phyloP scores from a whole-genome alignment of 306 rosid species.

The Prinsepia uniflora region DNA sequence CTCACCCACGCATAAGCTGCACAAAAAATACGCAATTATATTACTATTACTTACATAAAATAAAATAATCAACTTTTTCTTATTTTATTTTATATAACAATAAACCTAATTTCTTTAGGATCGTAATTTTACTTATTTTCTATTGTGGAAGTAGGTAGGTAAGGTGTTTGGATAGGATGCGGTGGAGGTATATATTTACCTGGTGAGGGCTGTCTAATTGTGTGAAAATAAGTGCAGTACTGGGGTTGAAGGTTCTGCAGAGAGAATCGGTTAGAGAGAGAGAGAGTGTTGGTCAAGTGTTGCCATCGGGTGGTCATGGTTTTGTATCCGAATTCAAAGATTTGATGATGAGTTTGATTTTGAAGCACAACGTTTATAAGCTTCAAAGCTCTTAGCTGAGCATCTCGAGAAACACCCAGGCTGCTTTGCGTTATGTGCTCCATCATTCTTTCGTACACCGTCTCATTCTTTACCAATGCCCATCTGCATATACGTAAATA shows the following conservation, averaged over 20 bases:
- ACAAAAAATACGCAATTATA: too few relatives aligned
- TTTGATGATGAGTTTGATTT: conserved; percentile 23
- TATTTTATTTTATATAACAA: too few relatives aligned
- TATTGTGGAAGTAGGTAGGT: too few relatives aligned
- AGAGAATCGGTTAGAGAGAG: conserved; percentile 43
- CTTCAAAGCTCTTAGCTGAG: conserved; percentile 46
- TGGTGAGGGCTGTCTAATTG: conserved; percentile 38
- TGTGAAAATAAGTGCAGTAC: conserved; percentile 31
- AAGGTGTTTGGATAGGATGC: too few relatives aligned
- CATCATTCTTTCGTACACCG: conserved; percentile 40
- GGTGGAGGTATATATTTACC: conserved; percentile 21
- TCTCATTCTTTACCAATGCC: conserved; percentile 51
- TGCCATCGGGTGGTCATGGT: conserved; percentile 40
- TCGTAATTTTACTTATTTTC: too few relatives aligned
- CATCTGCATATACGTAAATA: conserved; percentile 27
- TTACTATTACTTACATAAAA: too few relatives aligned
- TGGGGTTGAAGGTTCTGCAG: conserved; percentile 34
- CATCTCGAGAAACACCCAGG: conserved; percentile 41
- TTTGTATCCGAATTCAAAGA: conserved; percentile 41
- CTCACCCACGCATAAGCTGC: conserved; percentile 54
- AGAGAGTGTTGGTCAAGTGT: conserved; percentile 23
- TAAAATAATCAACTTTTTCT: too few relatives aligned
- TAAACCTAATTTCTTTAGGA: too few relatives aligned
- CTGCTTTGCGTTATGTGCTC: neutral
- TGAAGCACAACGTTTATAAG: conserved; percentile 32